Evolutionary conservation across 192 early-diverging fungal genomes (phyloP).

Genomic region (Coemansia pectinata): DNA sequence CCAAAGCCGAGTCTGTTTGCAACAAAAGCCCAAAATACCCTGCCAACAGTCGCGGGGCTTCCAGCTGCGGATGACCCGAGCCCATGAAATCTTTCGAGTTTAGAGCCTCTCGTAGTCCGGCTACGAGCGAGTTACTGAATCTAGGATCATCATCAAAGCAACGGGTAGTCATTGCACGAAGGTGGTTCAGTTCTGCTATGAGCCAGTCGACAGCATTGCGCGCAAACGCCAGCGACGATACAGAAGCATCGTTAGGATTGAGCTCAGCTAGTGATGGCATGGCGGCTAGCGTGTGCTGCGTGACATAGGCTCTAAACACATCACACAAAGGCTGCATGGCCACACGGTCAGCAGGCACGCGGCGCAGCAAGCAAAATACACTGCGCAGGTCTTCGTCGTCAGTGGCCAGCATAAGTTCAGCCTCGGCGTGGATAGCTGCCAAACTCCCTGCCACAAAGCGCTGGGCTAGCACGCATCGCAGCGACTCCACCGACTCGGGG

Average conservation of each 20-base stretch:
- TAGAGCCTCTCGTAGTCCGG: neutral
- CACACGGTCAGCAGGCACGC: constrained; percentile 62
- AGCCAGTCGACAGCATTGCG: neutral
- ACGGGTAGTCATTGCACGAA: neutral
- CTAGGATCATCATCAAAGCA: neutral
- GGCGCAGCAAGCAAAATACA: constrained; percentile 72
- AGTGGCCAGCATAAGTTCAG: constrained; percentile 72
- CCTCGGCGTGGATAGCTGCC: constrained; percentile 78
- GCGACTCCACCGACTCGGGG: constrained; percentile 62
- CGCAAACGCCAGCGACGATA: neutral
- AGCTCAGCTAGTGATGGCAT: constrained; percentile 67
- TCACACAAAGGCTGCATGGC: constrained; percentile 76
- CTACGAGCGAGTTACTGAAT: neutral
- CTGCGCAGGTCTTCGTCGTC: constrained; percentile 81
- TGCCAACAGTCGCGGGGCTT: neutral
- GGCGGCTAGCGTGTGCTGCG: constrained; percentile 67
- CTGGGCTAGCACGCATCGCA: constrained; percentile 71
- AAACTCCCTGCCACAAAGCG: constrained; percentile 78
- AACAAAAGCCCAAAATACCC: neutral
- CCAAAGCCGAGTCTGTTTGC: neutral
- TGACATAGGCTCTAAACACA: constrained; percentile 75
- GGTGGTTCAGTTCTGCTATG: neutral
- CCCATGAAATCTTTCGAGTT: neutral
- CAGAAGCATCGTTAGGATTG: constrained; percentile 16
- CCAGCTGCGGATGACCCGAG: neutral